Evolutionary conservation across 768 basidiomycete genomes (phyloP).

Genomic region (Jaapia argillacea): DNA sequence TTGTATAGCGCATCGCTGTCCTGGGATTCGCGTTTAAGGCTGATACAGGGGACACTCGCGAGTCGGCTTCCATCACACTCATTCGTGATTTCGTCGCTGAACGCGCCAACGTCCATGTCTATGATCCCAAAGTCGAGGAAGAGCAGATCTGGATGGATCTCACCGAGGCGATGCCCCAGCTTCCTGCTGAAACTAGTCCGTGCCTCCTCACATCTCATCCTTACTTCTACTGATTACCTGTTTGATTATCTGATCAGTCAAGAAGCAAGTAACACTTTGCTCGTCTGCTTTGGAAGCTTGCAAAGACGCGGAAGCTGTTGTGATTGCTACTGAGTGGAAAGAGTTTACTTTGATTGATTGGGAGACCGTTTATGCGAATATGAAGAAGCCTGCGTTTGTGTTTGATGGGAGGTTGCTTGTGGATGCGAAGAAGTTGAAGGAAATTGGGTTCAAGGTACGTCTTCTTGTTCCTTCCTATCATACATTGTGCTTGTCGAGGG

Average conservation of each 20-base stretch:
- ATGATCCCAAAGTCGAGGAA: constrained; percentile 84
- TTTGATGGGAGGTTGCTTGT: constrained; percentile 90
- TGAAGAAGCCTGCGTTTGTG: constrained; percentile 98
- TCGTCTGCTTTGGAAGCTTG: constrained; percentile 79
- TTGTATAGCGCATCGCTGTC: constrained; percentile 73
- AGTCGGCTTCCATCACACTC: constrained; percentile 91
- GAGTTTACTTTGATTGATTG: constrained; percentile 94
- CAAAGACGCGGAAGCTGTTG: constrained; percentile 82
- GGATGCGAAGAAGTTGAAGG: constrained; percentile 65
- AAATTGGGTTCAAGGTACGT: constrained; percentile 85
- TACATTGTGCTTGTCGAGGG: background rate
- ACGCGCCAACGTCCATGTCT: constrained; percentile 77
- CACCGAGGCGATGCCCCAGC: constrained; percentile 53
- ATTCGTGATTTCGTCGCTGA: constrained; percentile 91
- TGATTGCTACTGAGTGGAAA: constrained; percentile 96
- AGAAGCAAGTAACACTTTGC: constrained; percentile 80
- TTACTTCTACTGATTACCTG: background rate
- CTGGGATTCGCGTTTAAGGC: constrained; percentile 99
- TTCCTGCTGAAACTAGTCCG: constrained; percentile 60
- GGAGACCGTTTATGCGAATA: constrained; percentile 71
- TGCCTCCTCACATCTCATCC: constrained; percentile 3
- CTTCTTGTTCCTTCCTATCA: constrained; percentile 1
- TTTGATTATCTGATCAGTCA: constrained; percentile 37
- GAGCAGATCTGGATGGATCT: constrained; percentile 84
- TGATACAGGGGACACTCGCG: constrained; percentile 98